Evolutionary conservation across 1,284 basidiomycete genomes (phyloP), one percentile per base, ranked within the genome.

Genomic region (Puccinia horiana): DNA sequence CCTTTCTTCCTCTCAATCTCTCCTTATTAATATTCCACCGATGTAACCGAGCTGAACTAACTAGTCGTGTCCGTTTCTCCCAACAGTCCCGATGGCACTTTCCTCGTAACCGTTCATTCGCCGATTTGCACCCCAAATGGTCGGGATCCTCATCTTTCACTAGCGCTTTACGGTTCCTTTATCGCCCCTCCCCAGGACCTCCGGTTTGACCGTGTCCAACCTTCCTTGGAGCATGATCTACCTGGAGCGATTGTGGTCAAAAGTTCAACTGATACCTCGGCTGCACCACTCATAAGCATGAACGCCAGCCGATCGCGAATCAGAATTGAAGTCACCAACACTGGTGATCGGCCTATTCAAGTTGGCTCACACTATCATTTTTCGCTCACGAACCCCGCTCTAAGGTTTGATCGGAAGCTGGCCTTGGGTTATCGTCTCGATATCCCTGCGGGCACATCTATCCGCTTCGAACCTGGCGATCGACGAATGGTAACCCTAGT

Each of bases 391-490:
- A 99, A 99, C 88, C 88, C 91, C 0, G 89, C 90, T 0, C 90
- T 99, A 9, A 88, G 89, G 1, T 98, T 99, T 85, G 95, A 98
- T 87, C 92, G 97, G 20, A 88, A 88, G 1, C 89, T 91, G 79
- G 91, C 95, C 0, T 92, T 96, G 83, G 94, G 93, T 4, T 95
- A 91, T 85, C 91, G 93, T 23, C 91, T 99, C 2, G 95, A 99
- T 87, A 96, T 98, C 75, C 89, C 95, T 0, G 92, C 97, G 0
- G 96, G 95, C 9, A 98, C 95, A 0, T 96, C 97, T 0, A 93
- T 98, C 6, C 92, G 97, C 26, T 99, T 99, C 86, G 97, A 99
- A 86, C 96, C 97, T 0, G 95, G 95, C 11, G 94, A 97, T 85
- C 87, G 88, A 40, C 95, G 95, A 88, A 92, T 92, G 0, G 93